These are phyloP conservation scores for Stachybotrys chlorohalonatus DNA, from an alignment of 2,329 filamentous ascomycete genomes.

Conservation along the genomic window DNA sequence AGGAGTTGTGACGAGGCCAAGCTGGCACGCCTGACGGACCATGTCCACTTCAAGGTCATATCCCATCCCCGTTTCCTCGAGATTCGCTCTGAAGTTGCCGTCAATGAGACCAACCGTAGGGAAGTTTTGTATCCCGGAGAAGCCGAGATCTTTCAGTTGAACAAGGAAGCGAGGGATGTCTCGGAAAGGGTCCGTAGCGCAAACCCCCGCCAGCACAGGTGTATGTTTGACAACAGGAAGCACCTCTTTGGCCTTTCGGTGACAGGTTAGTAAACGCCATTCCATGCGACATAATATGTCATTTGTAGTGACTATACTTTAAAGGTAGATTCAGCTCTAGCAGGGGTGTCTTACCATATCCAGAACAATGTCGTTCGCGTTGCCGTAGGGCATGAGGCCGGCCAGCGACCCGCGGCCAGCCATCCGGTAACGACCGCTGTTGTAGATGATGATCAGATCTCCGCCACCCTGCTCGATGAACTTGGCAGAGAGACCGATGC, in stretches of 20 bases:
- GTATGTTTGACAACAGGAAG: constrained; percentile 54
- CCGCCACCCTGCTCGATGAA: constrained; percentile 59
- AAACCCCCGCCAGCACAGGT: constrained; percentile 62
- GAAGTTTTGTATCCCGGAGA: constrained; percentile 65
- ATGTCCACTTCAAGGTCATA: constrained; percentile 60
- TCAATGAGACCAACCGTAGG: constrained; percentile 65
- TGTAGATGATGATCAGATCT: constrained; percentile 65
- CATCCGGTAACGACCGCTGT: constrained; percentile 65
- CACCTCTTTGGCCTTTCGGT: constrained; percentile 48
- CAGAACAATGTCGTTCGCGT: constrained; percentile 60
- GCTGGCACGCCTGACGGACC: constrained; percentile 47
- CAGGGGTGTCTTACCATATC: constrained; percentile 44
- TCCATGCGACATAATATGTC: not conserved
- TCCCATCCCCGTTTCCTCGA: constrained; percentile 66
- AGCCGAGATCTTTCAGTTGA: constrained; percentile 53
- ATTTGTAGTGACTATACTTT: too few species aligned
- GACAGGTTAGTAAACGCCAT: not conserved
- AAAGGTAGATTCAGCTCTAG: too few species aligned
- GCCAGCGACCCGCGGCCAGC: constrained; percentile 60
- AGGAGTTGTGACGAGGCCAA: constrained; percentile 58
- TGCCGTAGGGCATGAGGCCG: constrained; percentile 62
- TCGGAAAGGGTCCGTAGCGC: constrained; percentile 61
- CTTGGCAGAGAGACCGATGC: constrained; percentile 63
- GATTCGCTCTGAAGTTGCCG: constrained; percentile 54
- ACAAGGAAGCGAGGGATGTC: constrained; percentile 50